These are phyloP conservation scores for Geoglossum glabrum DNA, from an alignment of 495 filamentous ascomycete genomes.

Conservation along the genomic window DNA sequence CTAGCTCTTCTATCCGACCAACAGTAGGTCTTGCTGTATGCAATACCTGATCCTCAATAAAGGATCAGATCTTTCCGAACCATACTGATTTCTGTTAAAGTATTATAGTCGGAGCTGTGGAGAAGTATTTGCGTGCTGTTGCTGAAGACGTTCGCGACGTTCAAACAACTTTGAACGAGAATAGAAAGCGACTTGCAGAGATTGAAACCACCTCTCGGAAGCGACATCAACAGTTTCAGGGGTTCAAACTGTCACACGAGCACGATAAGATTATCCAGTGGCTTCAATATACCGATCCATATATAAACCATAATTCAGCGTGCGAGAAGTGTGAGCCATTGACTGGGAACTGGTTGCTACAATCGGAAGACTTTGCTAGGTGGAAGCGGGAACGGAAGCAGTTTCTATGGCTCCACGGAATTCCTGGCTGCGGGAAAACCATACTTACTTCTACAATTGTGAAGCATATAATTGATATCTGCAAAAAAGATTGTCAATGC, in stretches of 20 bases:
- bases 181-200: not conserved
- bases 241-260: too few relatives aligned
- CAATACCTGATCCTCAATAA: too few relatives aligned
- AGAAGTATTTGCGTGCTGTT: not conserved
- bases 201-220: not conserved
- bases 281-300: not conserved
- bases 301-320: not conserved
- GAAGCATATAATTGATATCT: not conserved
- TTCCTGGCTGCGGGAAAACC: not conserved
- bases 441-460: not conserved
- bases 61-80: not conserved
- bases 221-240: too few relatives aligned
- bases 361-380: not conserved
- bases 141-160: not conserved
- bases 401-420: not conserved
- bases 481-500: not conserved
- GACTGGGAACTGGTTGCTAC: not conserved
- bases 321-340: not conserved
- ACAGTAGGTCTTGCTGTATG: not conserved
- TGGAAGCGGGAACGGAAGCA: not conserved
- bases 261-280: not conserved
- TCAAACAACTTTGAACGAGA: not conserved
- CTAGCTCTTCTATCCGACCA: not conserved
- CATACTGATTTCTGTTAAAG: not conserved
- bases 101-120: not conserved